Conservation (phyloP, 441 rosid genomes). For the Kokia cookei region DNA sequence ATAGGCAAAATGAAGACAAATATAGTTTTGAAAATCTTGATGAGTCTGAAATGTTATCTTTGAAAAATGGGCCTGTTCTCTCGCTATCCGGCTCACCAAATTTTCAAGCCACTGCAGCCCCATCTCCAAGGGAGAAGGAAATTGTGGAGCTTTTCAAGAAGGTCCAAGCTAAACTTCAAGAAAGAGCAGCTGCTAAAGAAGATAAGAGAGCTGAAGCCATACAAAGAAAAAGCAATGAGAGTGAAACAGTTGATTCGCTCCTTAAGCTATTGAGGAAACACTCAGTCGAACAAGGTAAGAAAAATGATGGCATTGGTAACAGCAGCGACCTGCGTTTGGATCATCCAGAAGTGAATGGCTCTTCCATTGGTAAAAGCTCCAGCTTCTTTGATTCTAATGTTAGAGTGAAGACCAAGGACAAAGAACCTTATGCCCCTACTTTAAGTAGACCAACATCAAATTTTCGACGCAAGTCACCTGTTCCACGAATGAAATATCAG, state of each 20-base stretch:
- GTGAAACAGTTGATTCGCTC: conserved; percentile 60
- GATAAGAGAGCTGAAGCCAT: conserved; percentile 41
- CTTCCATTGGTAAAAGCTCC: conserved; percentile 22
- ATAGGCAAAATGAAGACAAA: conserved; percentile 45
- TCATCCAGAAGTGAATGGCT: conserved; percentile 21
- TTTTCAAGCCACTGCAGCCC: conserved; percentile 59
- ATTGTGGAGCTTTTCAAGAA: conserved; percentile 73
- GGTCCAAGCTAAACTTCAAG: conserved; percentile 74
- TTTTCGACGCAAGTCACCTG: conserved; percentile 58
- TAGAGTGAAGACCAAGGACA: conserved; percentile 8
- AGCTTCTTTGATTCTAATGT: conserved; percentile 11
- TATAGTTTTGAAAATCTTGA: conserved; percentile 40
- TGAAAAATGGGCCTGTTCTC: conserved; percentile 51
- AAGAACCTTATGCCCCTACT: conserved; percentile 28
- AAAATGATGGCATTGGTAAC: conserved; percentile 24
- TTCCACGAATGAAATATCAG: conserved; percentile 42
- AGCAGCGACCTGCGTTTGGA: conserved; percentile 26
- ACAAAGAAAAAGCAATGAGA: conserved; percentile 47
- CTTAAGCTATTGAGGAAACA: conserved; percentile 71
- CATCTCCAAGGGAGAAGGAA: conserved; percentile 68
- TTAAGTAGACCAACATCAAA: conserved; percentile 52
- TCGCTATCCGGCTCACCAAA: conserved; percentile 50
- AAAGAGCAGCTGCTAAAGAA: conserved; percentile 58
- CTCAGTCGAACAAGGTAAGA: conserved; percentile 55
- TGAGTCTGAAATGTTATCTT: conserved; percentile 43